phyloP scores from a whole-genome alignment of 805 yeast genomes.

The Lipomyces kockii region DNA sequence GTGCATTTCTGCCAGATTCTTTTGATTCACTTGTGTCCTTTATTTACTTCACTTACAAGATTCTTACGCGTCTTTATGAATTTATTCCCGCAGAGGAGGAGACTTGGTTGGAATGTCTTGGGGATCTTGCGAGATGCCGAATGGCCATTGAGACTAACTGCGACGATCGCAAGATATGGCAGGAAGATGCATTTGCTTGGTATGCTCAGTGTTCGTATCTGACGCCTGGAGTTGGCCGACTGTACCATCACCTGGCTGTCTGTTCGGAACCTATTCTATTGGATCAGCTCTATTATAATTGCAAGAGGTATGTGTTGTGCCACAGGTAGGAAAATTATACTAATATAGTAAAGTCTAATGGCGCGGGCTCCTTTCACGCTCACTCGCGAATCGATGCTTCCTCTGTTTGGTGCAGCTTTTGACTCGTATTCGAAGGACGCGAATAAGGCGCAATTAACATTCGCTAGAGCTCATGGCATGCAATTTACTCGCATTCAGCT shows the following conservation, averaged over 20 bases:
- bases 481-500: slow-evolving; percentile 17
- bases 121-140: slow-evolving; percentile 29
- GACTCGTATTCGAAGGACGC: slow-evolving; percentile 11
- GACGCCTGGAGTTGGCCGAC: slow-evolving; percentile 29
- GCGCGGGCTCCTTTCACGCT: slow-evolving; percentile 16
- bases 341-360: slow-evolving; percentile 10
- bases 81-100: slow-evolving; percentile 11
- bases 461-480: slow-evolving; percentile 23
- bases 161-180: slow-evolving; percentile 18
- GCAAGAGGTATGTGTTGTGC: slow-evolving; percentile 24
- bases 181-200: slow-evolving; percentile 27
- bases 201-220: slow-evolving; percentile 23
- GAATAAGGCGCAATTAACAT: slow-evolving; percentile 20
- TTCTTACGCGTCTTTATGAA: slow-evolving; percentile 27
- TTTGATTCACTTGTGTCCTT: slow-evolving; percentile 14
- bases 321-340: neutral
- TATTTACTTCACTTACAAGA: slow-evolving; percentile 20
- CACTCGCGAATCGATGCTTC: slow-evolving; percentile 19
- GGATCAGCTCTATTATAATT: slow-evolving; percentile 32
- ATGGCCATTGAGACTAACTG: slow-evolving; percentile 22
- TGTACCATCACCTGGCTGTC: slow-evolving; percentile 29
- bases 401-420: slow-evolving; percentile 19
- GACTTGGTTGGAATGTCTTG: slow-evolving; percentile 32
- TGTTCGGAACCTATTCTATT: slow-evolving; percentile 17
- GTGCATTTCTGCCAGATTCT: slow-evolving; percentile 21